phyloP scores from a whole-genome alignment of 2,329 filamentous ascomycete species.

The Aspergillus sp. region DNA sequence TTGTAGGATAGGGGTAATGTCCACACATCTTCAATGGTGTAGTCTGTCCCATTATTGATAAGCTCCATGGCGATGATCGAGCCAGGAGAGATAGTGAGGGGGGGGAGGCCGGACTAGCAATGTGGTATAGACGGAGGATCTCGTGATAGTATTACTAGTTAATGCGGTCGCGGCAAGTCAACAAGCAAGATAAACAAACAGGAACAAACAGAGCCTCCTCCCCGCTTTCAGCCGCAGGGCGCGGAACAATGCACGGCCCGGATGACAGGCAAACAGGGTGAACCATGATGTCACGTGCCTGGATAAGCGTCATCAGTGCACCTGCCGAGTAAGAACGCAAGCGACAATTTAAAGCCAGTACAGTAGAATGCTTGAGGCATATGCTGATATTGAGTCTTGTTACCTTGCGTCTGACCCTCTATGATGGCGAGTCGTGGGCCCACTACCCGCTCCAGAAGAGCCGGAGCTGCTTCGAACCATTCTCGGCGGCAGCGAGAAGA shows the following conservation, averaged over 20 bases:
- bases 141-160: no score
- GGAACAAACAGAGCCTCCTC: no score
- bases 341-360: not conserved
- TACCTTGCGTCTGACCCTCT: no score
- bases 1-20: not conserved
- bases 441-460: constrained; percentile 20
- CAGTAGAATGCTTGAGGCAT: not conserved
- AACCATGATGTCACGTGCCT: not conserved
- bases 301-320: not conserved
- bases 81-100: no score
- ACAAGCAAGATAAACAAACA: no score
- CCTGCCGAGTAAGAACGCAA: not conserved
- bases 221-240: not conserved
- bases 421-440: constrained; percentile 14
- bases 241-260: not conserved
- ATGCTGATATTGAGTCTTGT: not conserved
- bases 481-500: constrained; percentile 13
- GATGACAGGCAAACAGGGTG: not conserved
- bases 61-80: constrained; percentile 9
- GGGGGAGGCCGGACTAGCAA: no score
- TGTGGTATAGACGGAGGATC: no score
- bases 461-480: constrained; percentile 14
- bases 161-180: no score
- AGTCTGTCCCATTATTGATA: constrained; percentile 6
- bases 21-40: constrained; percentile 30